Conservation (phyloP, 139 green algal genomes). For the Penium margaritaceum region DNA sequence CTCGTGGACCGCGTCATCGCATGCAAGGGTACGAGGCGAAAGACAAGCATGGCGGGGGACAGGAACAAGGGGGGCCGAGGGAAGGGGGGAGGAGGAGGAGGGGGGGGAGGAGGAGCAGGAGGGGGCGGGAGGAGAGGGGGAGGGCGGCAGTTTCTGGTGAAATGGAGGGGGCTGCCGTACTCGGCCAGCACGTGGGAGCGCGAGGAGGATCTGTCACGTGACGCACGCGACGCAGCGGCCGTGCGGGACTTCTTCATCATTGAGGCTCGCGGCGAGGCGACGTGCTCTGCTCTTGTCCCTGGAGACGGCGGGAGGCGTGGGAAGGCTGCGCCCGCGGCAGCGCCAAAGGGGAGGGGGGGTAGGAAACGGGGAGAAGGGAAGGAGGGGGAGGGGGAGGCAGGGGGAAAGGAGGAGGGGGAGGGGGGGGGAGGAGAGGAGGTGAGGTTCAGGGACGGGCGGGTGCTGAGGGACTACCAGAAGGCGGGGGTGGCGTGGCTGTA, state of each 20-base stretch:
- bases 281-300: background rate
- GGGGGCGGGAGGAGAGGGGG: background rate
- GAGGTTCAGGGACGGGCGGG: constrained; percentile 52
- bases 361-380: background rate
- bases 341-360: too few species aligned
- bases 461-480: constrained; percentile 76
- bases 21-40: too few species aligned
- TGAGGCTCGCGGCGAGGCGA: background rate
- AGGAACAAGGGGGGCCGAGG: too few species aligned
- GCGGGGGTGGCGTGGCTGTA: constrained; percentile 72
- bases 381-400: background rate
- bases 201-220: constrained; percentile 2
- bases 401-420: background rate
- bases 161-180: constrained; percentile 27
- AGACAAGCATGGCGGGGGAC: too few species aligned
- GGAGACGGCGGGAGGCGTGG: background rate
- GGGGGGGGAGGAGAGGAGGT: too few species aligned
- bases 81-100: background rate
- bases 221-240: constrained; percentile 7
- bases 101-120: background rate
- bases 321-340: background rate
- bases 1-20: too few species aligned
- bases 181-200: constrained; percentile 1
- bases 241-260: background rate
- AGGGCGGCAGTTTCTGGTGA: constrained; percentile 27